phyloP scores from a whole-genome alignment of 2,329 filamentous ascomycete genomes.

The Sordariomycetes sp. region DNA sequence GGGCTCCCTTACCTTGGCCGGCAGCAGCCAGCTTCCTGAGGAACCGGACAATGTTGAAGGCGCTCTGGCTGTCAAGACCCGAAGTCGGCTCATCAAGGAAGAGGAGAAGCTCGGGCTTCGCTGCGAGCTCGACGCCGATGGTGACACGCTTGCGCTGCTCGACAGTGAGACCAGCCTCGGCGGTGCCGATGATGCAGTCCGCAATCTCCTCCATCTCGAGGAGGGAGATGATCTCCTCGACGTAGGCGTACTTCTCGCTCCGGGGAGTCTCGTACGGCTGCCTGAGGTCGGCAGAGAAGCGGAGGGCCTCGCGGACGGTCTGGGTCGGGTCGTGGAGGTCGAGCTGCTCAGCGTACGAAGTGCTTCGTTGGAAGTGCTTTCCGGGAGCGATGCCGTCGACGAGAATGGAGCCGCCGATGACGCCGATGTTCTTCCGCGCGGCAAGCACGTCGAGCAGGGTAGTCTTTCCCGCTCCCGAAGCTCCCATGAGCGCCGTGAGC shows the following conservation, averaged over 20 bases:
- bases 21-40: conserved; percentile 57
- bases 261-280: conserved; percentile 39
- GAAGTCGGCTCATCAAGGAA: conserved; percentile 73
- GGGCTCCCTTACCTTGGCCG: conserved; percentile 77
- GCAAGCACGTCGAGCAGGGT: conserved; percentile 69
- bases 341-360: conserved; percentile 49
- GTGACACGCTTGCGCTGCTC: conserved; percentile 66
- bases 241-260: conserved; percentile 43
- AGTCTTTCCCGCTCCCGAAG: conserved; percentile 78
- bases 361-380: conserved; percentile 47
- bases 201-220: conserved; percentile 46
- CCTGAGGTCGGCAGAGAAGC: conserved; percentile 48
- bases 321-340: conserved; percentile 49
- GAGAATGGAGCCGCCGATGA: conserved; percentile 41
- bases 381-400: conserved; percentile 43
- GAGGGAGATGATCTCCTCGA: conserved; percentile 46
- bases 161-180: conserved; percentile 57
- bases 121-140: conserved; percentile 80
- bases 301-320: conserved; percentile 49
- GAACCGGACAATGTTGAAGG: conserved; percentile 59
- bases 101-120: conserved; percentile 63
- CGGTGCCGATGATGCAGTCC: conserved; percentile 42
- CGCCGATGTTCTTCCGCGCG: conserved; percentile 45
- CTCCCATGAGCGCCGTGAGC: conserved; percentile 70
- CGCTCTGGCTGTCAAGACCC: conserved; percentile 56